Evolutionary conservation across 2,329 filamentous ascomycete species (phyloP).

Genomic region (Colletotrichum acutatum): DNA sequence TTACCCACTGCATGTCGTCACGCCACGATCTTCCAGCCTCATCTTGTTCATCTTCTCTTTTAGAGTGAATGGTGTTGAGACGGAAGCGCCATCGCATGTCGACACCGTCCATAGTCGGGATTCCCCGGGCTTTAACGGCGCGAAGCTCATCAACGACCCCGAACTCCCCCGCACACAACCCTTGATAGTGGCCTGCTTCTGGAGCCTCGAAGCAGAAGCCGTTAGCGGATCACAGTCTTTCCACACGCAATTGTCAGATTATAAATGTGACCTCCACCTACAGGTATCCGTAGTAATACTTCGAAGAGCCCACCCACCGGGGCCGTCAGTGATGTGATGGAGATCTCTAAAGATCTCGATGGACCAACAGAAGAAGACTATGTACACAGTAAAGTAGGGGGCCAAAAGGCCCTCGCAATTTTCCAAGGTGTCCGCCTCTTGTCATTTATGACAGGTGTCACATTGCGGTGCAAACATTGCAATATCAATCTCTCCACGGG

Average conservation of each 20-base stretch:
- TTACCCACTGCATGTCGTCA: background rate
- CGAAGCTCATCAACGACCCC: slow-evolving; percentile 3
- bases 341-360: slow-evolving; percentile 29
- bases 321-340: slow-evolving; percentile 17
- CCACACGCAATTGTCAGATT: slow-evolving; percentile 13
- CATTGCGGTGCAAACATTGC: background rate
- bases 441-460: slow-evolving; percentile 25
- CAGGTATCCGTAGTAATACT: too few relatives aligned
- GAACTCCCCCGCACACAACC: slow-evolving; percentile 13
- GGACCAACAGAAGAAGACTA: slow-evolving; percentile 19
- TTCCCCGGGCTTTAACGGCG: background rate
- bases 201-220: slow-evolving; percentile 7
- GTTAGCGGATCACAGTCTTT: slow-evolving; percentile 21
- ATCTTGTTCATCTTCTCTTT: background rate
- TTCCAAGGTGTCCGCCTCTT: background rate
- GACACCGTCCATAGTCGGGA: slow-evolving; percentile 1
- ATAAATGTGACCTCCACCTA: background rate
- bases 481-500: background rate
- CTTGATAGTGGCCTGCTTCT: slow-evolving; percentile 6
- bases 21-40: slow-evolving; percentile 2
- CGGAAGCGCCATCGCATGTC: background rate
- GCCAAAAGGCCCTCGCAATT: background rate
- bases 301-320: background rate
- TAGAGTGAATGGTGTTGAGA: background rate
- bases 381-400: background rate